Base-by-base conservation (phyloP, 1,284 basidiomycete species). In the Cryptococcus sp. region DNA sequence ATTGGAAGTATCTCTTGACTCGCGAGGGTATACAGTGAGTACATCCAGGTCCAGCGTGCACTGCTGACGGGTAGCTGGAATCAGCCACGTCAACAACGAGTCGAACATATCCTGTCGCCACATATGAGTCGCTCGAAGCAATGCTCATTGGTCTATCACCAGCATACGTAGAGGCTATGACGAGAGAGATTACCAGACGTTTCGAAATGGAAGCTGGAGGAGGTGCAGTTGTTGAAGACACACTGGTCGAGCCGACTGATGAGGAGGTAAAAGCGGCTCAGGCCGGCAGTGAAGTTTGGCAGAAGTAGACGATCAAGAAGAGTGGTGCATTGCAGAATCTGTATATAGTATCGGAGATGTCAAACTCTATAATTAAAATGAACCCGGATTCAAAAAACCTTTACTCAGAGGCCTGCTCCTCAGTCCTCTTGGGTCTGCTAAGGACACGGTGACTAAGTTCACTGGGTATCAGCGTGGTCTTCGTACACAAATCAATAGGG, bases 121-220 rank as follows among this genome's bases (percentile, higher is more conserved):
- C 67, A 11, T 73, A 63, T 51, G 70, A 73, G 49, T 59, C 59
- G 0, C 56, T 73, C 32, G 70, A 73, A 49, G 59, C 68, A 11
- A 55, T 73, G 10, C 55, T 73, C 43, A 73, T 73, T 25, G 69
- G 62, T 11, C 41, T 63, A 13, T 66, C 63, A 37, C 63, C 61
- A 3, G 55, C 52, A 4, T 73, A 73, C 52, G 64, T 64, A 14
- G 45, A 48, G 7, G 67, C 68, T 9, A 73, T 73, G 70, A 60
- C 63, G 25, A 25, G 34, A 11, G 70, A 69, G 50, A 60, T 73
- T 7, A 44, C 50, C 44, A 57, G 57, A 48, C 59, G 70, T 28
- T 70, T 73, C 40, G 62, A 56, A 23, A 34, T 34, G 32, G 32
- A 34, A 34, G 32, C 10, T 34, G 32, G 32, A 34, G 32, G 10